phyloP scores from a whole-genome alignment of 768 basidiomycete species.

The Agaricus blazei region DNA sequence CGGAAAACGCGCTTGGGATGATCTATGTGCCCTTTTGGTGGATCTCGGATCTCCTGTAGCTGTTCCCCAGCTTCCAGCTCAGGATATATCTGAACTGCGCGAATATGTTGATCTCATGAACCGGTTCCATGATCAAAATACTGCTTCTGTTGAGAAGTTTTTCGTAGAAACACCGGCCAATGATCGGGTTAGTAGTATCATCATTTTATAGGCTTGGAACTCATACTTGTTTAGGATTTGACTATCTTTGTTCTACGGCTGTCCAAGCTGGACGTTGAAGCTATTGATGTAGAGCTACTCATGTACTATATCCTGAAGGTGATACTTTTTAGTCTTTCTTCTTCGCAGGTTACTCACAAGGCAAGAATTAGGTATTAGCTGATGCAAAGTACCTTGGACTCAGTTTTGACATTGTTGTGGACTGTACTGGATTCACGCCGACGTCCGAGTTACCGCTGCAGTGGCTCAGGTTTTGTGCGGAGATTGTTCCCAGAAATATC shows the following conservation, averaged over 20 bases:
- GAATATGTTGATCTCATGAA: slow-evolving; percentile 67
- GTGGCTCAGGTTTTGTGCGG: slow-evolving; percentile 75
- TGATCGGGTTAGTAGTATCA: slow-evolving; percentile 34
- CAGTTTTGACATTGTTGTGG: slow-evolving; percentile 68
- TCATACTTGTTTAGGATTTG: slow-evolving; percentile 28
- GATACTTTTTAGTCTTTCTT: slow-evolving; percentile 8
- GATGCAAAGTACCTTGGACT: slow-evolving; percentile 41
- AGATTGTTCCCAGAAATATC: slow-evolving; percentile 69
- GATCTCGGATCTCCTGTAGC: slow-evolving; percentile 71
- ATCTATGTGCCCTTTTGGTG: slow-evolving; percentile 71
- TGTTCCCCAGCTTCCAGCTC: slow-evolving; percentile 52
- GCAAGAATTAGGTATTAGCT: slow-evolving; percentile 41
- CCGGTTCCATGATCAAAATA: slow-evolving; percentile 55
- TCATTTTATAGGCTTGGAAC: neutral
- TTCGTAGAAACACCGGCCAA: slow-evolving; percentile 49
- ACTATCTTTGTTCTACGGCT: slow-evolving; percentile 60
- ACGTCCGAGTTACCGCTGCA: slow-evolving; percentile 76
- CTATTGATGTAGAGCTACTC: slow-evolving; percentile 71
- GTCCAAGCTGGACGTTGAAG: slow-evolving; percentile 72
- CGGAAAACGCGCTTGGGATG: slow-evolving; percentile 83
- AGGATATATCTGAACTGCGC: slow-evolving; percentile 45
- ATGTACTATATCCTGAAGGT: slow-evolving; percentile 79
- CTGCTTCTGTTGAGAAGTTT: slow-evolving; percentile 57
- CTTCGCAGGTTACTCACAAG: neutral
- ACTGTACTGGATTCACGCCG: slow-evolving; percentile 75